Base-by-base conservation (phyloP, 495 filamentous ascomycete genomes). In the Aspergillus ellipticus region DNA sequence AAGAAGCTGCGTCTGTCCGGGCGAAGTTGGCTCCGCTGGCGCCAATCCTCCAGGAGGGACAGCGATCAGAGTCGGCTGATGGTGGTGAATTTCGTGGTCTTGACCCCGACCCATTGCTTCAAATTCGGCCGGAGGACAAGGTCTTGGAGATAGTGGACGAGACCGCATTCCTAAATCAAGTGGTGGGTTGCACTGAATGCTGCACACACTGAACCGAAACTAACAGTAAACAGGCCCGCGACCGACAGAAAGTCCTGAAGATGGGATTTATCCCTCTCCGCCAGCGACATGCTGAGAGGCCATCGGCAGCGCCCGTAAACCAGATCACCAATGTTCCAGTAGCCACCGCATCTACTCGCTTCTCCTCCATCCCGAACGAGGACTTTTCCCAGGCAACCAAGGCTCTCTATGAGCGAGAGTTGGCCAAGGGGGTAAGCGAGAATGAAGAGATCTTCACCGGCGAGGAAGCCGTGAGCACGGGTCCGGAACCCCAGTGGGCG, bases 401-500 rank as follows among this genome's bases (percentile, higher is more conserved):
- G 66, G 90, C 91, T 9, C 69, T 97, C 4, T 97, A 96, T 59
- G 92, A 97, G 62, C 82, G 91, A 48, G 94, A 99, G 68, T 86
- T 96, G 42, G 93, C 95, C 9, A 89, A 90, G 55, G 95, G 93
- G 0, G 83, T 99, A 6, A 82, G 85, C 56, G 94, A 97, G 60
- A 91, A 94, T 61, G 94, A 99, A 65, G 94, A 97, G 70, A 95
- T 99, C 28, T 97, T 99, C 63, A 85, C 92, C 0, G 88, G 85
- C 11, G 95, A 97, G 74, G 95, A 96, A 68, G 81, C 88, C 17
- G 84, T 97, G 22, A 75, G 69, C 45, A 80, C 85, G 11, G 74
- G 79, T 33, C 72, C 75, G 6, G 85, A 84, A 56, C 85, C 90
- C 4, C 82, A 85, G 59, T 99, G 94, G 94, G 89, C 91, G 15